Evolutionary conservation across 1,284 basidiomycete genomes (phyloP).

Genomic region (Trichosporon faecale): DNA sequence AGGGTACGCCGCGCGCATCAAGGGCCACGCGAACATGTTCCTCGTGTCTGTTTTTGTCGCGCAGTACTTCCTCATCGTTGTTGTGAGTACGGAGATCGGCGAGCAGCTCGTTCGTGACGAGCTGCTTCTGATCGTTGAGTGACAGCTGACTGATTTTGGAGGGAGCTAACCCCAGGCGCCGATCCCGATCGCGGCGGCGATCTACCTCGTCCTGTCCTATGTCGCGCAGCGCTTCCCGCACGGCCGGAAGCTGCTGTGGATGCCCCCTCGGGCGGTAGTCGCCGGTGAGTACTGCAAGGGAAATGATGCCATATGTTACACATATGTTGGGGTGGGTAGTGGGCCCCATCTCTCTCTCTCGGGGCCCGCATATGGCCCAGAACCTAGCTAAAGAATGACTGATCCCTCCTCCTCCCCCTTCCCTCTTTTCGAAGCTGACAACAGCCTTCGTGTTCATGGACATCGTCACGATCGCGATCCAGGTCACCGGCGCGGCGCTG

Average conservation of each 20-base stretch:
- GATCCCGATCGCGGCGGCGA: constrained; percentile 50
- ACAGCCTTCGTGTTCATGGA: constrained; percentile 49
- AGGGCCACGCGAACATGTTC: constrained; percentile 31
- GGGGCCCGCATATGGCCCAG: neutral
- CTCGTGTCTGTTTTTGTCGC: constrained; percentile 33
- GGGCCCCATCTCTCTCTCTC: constrained; percentile 4
- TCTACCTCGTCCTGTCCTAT: constrained; percentile 46
- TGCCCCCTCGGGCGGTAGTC: constrained; percentile 39
- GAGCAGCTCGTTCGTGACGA: neutral
- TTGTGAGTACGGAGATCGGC: constrained; percentile 32
- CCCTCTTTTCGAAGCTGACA: neutral
- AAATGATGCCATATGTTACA: constrained; percentile 11
- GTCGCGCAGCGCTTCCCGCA: constrained; percentile 32
- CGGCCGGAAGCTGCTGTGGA: constrained; percentile 31
- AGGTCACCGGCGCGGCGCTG: constrained; percentile 52
- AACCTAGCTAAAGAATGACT: neutral
- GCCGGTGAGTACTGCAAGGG: constrained; percentile 27
- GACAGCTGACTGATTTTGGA: neutral
- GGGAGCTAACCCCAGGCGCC: constrained; percentile 38
- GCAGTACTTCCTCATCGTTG: constrained; percentile 54
- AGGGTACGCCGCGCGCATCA: constrained; percentile 37
- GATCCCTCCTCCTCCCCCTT: neutral
- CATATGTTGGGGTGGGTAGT: constrained; percentile 8
- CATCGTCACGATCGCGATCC: constrained; percentile 44
- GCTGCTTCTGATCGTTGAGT: neutral